These are phyloP conservation scores for Amesomyces nigricolor DNA, from an alignment of 2,329 filamentous ascomycete genomes.

Conservation along the genomic window DNA sequence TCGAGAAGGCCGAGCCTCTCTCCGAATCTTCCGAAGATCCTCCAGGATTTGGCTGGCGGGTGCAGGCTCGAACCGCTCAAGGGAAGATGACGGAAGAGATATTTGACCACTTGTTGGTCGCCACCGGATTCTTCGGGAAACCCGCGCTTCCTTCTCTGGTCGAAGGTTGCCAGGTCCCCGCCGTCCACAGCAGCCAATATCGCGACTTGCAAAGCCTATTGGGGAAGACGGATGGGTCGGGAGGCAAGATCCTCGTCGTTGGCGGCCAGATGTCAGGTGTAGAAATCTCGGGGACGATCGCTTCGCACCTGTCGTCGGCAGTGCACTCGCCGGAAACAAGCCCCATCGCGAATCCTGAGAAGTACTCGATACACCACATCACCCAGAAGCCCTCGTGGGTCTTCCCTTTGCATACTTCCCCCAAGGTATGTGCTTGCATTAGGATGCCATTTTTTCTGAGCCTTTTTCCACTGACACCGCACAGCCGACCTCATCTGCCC, in stretches of 20 bases:
- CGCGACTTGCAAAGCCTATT: slow-evolving; percentile 49
- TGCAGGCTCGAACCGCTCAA: slow-evolving; percentile 19
- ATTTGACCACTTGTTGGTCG: slow-evolving; percentile 68
- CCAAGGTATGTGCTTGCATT: slow-evolving; percentile 35
- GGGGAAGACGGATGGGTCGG: slow-evolving; percentile 31
- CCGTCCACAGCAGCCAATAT: slow-evolving; percentile 65
- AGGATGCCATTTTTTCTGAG: too few species aligned
- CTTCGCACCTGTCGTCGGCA: slow-evolving; percentile 62
- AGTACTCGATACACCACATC: slow-evolving; percentile 62
- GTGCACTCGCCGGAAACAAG: slow-evolving; percentile 45
- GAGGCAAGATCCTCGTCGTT: slow-evolving; percentile 64
- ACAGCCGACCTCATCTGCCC: slow-evolving; percentile 32
- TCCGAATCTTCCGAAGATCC: slow-evolving; percentile 21
- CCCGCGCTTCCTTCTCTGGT: slow-evolving; percentile 47
- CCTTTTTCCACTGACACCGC: not conserved
- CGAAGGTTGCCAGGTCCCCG: slow-evolving; percentile 37
- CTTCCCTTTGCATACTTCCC: slow-evolving; percentile 54
- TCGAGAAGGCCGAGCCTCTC: slow-evolving; percentile 37
- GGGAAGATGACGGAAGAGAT: slow-evolving; percentile 38
- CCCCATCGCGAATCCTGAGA: slow-evolving; percentile 38
- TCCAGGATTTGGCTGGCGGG: slow-evolving; percentile 27
- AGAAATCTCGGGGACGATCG: slow-evolving; percentile 68
- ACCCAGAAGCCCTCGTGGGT: slow-evolving; percentile 66
- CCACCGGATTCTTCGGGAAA: slow-evolving; percentile 70
- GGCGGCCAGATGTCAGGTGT: slow-evolving; percentile 80